Percentiles rank a stretch among this genome's conserved stretches.
Evolutionary conservation across 2,329 filamentous ascomycete genomes (phyloP).

Genomic region (Aspergillus ibericus): DNA sequence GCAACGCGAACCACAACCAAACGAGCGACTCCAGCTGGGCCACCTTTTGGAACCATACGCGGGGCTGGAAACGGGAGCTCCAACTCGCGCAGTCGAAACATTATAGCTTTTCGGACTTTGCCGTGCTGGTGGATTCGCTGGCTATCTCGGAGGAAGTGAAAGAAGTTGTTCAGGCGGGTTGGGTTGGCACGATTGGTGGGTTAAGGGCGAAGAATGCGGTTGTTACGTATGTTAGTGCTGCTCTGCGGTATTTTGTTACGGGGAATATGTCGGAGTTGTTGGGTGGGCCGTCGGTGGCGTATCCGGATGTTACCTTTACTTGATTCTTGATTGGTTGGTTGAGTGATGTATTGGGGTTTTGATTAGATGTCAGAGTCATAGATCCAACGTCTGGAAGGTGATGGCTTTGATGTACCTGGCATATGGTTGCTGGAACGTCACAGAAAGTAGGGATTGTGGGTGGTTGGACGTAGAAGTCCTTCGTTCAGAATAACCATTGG

Average conservation of each 20-base stretch:
- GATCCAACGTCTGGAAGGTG: too few species aligned
- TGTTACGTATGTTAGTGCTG: background rate
- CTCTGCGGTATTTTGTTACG: background rate
- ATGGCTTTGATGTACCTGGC: too few species aligned
- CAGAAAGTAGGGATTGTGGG: too few species aligned
- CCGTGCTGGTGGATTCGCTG: background rate
- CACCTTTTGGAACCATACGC: slow-evolving; percentile 10
- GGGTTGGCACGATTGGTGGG: background rate
- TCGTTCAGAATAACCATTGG: too few species aligned
- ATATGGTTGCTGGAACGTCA: too few species aligned
- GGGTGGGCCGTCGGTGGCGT: background rate
- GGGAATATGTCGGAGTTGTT: background rate
- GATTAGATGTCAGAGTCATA: too few species aligned
- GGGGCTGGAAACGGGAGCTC: slow-evolving; percentile 20
- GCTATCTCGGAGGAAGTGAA: background rate
- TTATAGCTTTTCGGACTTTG: slow-evolving; percentile 20
- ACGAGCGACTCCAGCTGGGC: slow-evolving; percentile 16
- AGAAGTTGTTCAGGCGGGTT: background rate
- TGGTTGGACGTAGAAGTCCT: too few species aligned
- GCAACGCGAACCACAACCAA: slow-evolving; percentile 17
- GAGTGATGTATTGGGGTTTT: too few species aligned
- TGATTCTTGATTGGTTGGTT: background rate
- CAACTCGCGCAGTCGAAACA: slow-evolving; percentile 16
- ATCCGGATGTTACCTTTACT: background rate
- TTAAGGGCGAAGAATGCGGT: background rate